Evolutionary conservation across 2,329 filamentous ascomycete species (phyloP).

Genomic region (Lojkania enalia): DNA sequence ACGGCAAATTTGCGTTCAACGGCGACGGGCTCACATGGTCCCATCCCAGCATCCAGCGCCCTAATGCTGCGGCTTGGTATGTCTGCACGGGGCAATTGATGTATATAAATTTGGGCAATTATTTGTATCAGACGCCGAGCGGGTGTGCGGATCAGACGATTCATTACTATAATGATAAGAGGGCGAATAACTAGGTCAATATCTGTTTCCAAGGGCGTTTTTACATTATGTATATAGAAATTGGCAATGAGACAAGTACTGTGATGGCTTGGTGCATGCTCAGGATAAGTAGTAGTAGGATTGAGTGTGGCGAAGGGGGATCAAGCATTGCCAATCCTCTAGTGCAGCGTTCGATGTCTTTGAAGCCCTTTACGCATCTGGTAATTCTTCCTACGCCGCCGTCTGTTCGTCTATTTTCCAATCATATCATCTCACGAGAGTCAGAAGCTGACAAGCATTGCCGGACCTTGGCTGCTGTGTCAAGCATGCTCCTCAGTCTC

Average conservation of each 20-base stretch:
- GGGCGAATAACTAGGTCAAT: constrained; percentile 33
- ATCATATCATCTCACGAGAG: too few relatives aligned
- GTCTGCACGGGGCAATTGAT: constrained; percentile 58
- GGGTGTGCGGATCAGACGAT: constrained; percentile 63
- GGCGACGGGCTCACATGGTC: constrained; percentile 63
- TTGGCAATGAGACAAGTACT: too few relatives aligned
- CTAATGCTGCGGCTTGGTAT: constrained; percentile 62
- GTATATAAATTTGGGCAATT: constrained; percentile 63
- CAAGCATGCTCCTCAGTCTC: too few relatives aligned
- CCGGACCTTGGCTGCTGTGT: too few relatives aligned
- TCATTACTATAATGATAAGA: constrained; percentile 45
- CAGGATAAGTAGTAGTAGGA: too few relatives aligned
- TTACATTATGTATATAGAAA: too few relatives aligned
- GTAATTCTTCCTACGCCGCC: too few relatives aligned
- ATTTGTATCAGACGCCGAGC: constrained; percentile 60
- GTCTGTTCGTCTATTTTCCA: too few relatives aligned
- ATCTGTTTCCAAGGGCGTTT: too few relatives aligned
- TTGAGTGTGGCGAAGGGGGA: neutral
- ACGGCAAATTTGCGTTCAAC: constrained; percentile 60
- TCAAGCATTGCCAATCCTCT: neutral
- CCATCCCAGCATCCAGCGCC: constrained; percentile 52
- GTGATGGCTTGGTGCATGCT: too few relatives aligned
- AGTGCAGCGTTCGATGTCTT: neutral
- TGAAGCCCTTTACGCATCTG: too few relatives aligned
- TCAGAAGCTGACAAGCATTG: too few relatives aligned